Evolutionary conservation across 1,284 basidiomycete species (phyloP), one percentile per base, ranked within the genome.

Genomic region (Bjerkandera adusta): DNA sequence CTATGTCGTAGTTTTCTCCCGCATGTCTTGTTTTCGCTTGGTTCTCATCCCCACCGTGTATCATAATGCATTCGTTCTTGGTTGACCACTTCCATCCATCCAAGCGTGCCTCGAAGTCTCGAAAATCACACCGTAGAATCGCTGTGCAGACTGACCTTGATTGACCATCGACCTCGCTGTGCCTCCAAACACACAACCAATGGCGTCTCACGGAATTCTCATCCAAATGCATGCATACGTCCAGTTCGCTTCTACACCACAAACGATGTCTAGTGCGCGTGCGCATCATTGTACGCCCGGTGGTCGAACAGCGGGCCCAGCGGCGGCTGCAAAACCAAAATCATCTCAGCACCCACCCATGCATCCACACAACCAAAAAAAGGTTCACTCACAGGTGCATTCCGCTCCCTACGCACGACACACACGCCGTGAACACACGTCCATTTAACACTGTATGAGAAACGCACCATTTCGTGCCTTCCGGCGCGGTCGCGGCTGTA

Each of bases 381-480:
- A 34, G 26, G 21, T 35, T 20, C 21, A 72, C 83, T 36, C 67
- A 88, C 85, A 54, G 85, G 84, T 51, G 76, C 62, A 59, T 88
- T 88, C 52, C 85, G 81, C 66, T 88, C 85, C 85, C 85, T 88
- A 56, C 22, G 11, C 36, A 46, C 43, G 26, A 37, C 8, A 48
- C 25, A 49, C 59, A 59, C 51, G 63, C 54, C 44, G 37, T 21
- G 5, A 34, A 12, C 5, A 13, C 20, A 35, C 44, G 33, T 33
- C 20, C 18, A 29, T 26, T 45, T n/a, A 15, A 37, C 15, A 40
- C 10, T 16, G 12, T 34, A 11, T 38, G 25, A 43, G 6, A 29
- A 21, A 76, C 85, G 57, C 56, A 92, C 91, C 91, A 94, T 73
- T 93, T 93, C 22, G 89, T 90, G 50, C 92, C 92, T 53, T 85